Base-by-base conservation (phyloP, 106 monocot genomes). In the Dioscorea dumetorum region DNA sequence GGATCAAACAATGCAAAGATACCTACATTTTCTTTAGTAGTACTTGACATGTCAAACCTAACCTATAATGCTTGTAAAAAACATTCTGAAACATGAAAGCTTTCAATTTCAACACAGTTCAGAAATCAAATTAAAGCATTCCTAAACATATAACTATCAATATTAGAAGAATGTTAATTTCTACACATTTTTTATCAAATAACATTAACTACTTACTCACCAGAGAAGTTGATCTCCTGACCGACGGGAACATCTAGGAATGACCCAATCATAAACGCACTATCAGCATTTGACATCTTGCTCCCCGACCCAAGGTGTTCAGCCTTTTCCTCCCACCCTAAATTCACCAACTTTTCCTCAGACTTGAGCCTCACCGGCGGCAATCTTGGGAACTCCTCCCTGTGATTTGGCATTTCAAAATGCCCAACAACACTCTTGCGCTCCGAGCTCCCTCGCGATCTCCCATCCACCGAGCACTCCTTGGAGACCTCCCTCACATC, bases 171-270 rank as follows among this genome's bases (percentile, higher is more conserved):
- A 41, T 41, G 41, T 41, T 41, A 6, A 41, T 41, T 41, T 41
- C 41, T 41, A 10, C 5, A 8, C 41, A 41, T 41, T 0, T 41
- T 28, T 41, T 41, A 41, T 10, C 6, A 41, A 10, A 41, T 41
- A 41, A 41, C 28, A 28, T 28, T 41, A 41, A 41, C 41, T 41
- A 41, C 41, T 41, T 41, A 41, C 41, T 41, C 77, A 99, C 97
- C 92, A 75, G 85, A 81, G 57, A 71, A 73, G 61, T 49, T 84
- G 49, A 90, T 74, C 24, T 90, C 89, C 78, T 99, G 97, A n/a
- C 89, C 97, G 49, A 93, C 57, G 18, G 92, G 97, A 21, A 93
- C 90, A 75, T 92, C 90, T 33, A 99, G 80, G 74, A 87, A 90
- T 22, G 92, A 82, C 0, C 92, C 92, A 57, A 92, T 87, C 88